Base-by-base conservation (phyloP, 106 monocot species). In the Triglochin maritima region DNA sequence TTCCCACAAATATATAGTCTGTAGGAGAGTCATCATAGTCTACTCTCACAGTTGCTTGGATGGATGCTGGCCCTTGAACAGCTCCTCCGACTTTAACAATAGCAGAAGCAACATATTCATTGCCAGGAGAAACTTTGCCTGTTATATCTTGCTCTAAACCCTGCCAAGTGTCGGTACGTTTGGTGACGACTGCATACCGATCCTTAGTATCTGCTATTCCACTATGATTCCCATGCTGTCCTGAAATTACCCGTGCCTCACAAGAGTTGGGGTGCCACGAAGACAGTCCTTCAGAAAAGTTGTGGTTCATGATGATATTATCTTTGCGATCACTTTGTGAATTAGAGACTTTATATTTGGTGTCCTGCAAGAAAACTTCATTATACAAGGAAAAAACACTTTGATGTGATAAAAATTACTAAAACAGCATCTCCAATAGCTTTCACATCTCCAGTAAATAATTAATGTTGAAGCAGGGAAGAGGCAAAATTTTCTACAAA, bases 121-220 rank as follows among this genome's bases (percentile, higher is more conserved):
- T 57, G 60, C 74, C 75, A 56, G 61, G 44, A 69, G 61, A 65
- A 77, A 85, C 55, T 69, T 74, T 83, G 60, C 64, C 72, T 5
- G 89, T 90, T 47, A 94, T 80, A 43, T 89, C 85, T 57, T 94
- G 94, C 65, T 94, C 94, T 69, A 94, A 63, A 49, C 89, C 94
- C 76, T 94, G 89, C 94, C 87, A 89, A 59, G 49, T 69, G 47
- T 81, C 72, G 7, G 82, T 94, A 9, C 94, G 78, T n/a, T 77
- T 47, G 16, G 89, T 94, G 51, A 94, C 79, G 45, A 94, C 83
- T 52, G 77, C 77, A 70, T 94, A 87, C 45, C 45, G 70, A 15
- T 44, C 47, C 46, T 79, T 79, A 42, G 74, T 70, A 56, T 72
- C 71, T 11, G 71, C 78, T 70, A 78, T 49, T 71, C 77, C 81